Evolutionary conservation across 768 basidiomycete genomes (phyloP), one percentile per base, ranked within the genome.

Genomic region (Pleurotus cornucopiae): DNA sequence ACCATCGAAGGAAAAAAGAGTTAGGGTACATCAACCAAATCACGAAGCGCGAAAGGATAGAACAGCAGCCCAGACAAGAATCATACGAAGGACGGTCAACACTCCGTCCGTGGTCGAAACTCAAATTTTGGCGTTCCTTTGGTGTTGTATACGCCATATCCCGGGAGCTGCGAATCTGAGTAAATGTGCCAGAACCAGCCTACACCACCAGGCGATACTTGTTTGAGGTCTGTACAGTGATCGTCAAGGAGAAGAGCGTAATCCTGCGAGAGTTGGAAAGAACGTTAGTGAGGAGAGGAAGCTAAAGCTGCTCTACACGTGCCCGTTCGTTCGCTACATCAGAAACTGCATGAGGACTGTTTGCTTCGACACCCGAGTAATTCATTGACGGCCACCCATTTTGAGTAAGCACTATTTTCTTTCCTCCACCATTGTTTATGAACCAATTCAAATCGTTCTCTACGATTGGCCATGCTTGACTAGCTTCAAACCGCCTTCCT

Each of bases 121-220:
- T 73, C 68, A 63, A 89, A 86, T 69, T 89, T 88, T 58, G 76
- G 59, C 16, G 66, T 63, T 20, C 82, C 82, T 37, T 71, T 67
- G 1, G 44, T 61, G 37, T 77, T 69, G 62, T 86, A 85, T 51
- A 89, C 79, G 4, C 88, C 89, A 63, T 90, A 90, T 11, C 88
- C 88, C 12, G 84, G 82, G 61, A 77, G 76, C 61, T 82, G 77
- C 57, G 67, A 58, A 63, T 89, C 89, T 1, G 84, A 83, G 63
- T 89, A 90, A 52, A 89, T 83, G 64, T 91, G 89, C 30, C 85
- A 86, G 62, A 91, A 91, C 89, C 88, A 91, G 9, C 88, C 87
- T 26, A 90, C 71, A 23, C 87, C 87, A 16, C 87, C 86, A 2
- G 78, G 78, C 14, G 69, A 65, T 21, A 80, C 79, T 0, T 60